These are phyloP conservation scores for Garcia nutans DNA, from an alignment of 345 rosid genomes.

Conservation along the genomic window DNA sequence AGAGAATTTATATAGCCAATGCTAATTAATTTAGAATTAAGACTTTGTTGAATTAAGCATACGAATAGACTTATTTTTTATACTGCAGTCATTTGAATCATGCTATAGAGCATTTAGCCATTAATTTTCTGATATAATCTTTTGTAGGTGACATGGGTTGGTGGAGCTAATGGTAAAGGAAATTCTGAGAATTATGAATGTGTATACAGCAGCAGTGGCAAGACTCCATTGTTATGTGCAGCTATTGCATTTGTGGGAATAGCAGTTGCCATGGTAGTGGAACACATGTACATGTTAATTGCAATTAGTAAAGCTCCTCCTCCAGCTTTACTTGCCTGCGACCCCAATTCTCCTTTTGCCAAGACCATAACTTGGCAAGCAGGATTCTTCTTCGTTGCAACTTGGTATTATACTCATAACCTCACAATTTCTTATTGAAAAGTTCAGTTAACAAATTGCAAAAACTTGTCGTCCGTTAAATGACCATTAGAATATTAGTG, in stretches of 20 bases:
- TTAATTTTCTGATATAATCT: background rate
- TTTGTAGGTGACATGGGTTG: slow-evolving; percentile 58
- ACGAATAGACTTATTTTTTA: no score
- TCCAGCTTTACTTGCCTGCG: slow-evolving; percentile 45
- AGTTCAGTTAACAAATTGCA: no score
- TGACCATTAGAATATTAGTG: no score
- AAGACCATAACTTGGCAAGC: slow-evolving; percentile 63
- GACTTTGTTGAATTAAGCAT: no score
- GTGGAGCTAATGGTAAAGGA: slow-evolving; percentile 4
- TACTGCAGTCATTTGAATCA: background rate
- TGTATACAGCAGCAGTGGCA: slow-evolving; percentile 68
- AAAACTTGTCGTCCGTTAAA: no score
- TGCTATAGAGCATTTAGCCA: background rate
- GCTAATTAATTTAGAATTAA: no score
- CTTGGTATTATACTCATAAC: slow-evolving; percentile 47
- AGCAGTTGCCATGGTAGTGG: slow-evolving; percentile 64
- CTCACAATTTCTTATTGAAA: no score
- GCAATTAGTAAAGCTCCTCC: slow-evolving; percentile 68
- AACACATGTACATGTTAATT: slow-evolving; percentile 61
- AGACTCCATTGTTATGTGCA: slow-evolving; percentile 62
- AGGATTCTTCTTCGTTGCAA: slow-evolving; percentile 67
- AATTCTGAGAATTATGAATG: slow-evolving; percentile 43
- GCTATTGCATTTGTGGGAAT: slow-evolving; percentile 57
- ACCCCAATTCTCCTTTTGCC: slow-evolving; percentile 39
- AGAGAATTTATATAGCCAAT: no score